Conservation (phyloP, 2,329 filamentous ascomycete genomes). For the Hymenoscyphus fructigenus region DNA sequence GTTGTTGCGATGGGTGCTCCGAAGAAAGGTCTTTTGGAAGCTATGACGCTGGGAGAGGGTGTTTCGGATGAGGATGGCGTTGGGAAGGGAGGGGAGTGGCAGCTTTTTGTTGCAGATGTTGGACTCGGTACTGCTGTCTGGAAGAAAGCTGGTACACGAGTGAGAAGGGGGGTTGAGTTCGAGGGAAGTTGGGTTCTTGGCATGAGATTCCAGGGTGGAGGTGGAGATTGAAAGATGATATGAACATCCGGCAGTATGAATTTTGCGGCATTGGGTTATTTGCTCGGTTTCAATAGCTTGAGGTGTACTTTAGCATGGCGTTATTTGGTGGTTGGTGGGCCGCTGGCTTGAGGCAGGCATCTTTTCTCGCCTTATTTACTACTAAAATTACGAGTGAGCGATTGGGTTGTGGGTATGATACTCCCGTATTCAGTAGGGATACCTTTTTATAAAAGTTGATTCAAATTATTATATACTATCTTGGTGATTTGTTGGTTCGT, state of each 20-base stretch:
- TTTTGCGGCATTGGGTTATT: neutral
- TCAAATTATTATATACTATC: no score
- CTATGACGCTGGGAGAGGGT: conserved; percentile 47
- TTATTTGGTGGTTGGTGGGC: neutral
- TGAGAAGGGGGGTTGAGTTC: conserved; percentile 84
- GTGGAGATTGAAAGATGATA: conserved; percentile 12
- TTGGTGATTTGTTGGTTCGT: no score
- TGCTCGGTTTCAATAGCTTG: neutral
- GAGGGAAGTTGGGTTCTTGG: conserved; percentile 82
- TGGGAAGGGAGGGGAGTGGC: conserved; percentile 55
- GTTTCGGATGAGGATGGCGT: conserved; percentile 33
- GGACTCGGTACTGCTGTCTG: conserved; percentile 81
- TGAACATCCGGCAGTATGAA: neutral
- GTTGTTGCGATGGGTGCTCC: conserved; percentile 86
- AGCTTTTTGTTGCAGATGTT: conserved; percentile 81
- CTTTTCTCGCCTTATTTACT: no score
- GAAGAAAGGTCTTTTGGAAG: conserved; percentile 78
- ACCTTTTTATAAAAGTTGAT: conserved; percentile 1
- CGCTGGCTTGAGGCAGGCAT: neutral
- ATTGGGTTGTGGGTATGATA: neutral
- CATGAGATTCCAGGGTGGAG: conserved; percentile 45
- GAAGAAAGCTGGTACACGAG: conserved; percentile 78
- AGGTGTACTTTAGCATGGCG: conserved; percentile 4
- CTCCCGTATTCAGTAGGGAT: neutral
- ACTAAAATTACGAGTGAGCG: neutral